Base-by-base conservation (phyloP, 345 rosid genomes). In the Salix exigua region DNA sequence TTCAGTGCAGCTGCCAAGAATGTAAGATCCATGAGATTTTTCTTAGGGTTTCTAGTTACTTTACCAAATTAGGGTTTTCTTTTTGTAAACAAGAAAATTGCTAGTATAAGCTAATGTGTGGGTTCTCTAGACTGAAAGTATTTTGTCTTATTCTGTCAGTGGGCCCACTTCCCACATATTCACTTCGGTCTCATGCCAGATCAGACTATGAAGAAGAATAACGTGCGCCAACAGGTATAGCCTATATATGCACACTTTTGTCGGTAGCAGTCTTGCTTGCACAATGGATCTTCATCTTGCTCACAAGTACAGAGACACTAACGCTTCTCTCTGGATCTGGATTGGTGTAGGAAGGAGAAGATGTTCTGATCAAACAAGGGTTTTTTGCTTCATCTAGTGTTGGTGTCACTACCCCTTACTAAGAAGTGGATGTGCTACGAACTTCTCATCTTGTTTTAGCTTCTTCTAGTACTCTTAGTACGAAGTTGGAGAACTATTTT, bases 1-100 rank as follows among this genome's bases (percentile, higher is more conserved):
- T 96, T 96, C 71, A 92, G 99, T 85, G 99, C 99, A 37, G 99
- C 99, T 83, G 99, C 99, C 68, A 96, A 96, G 88, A 96, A 96
- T 84, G 99, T 96, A 78, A 90, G 94, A 80, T 75, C 83, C 83
- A 70, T 46, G 53, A 66, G 65, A 26, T 13, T 69, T 70, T n/a
- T 46, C 25, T 67, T 25, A 37, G 65, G 73, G 78, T 30, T 75
- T 72, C 72, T 76, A 28, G 62, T 73, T 58, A 75, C 84, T 73
- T 77, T 79, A 79, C 85, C 71, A 50, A 77, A 78, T 73, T 78
- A 73, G 77, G 73, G 81, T 46, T 77, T 64, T 50, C 73, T 72
- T 35, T 75, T 44, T 30, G 31, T 30, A 30, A 30, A 35, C 23
- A 28, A 60, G 19, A 30, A 30, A 30, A 68, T 81, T 40, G 11